Evolutionary conservation across 805 yeast species (phyloP).

Genomic region (Pichia cabralensis): DNA sequence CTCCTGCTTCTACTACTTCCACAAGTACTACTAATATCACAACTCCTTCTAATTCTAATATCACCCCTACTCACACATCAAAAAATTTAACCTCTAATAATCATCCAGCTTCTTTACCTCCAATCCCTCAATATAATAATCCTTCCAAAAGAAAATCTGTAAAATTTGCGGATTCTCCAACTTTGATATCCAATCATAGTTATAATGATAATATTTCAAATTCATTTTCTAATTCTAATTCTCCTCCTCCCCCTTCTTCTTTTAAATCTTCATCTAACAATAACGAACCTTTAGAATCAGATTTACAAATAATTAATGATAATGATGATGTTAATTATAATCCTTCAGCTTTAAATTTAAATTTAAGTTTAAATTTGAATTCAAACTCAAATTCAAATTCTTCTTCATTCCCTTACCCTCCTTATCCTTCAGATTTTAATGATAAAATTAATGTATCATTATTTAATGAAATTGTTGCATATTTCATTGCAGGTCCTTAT

Average conservation of each 20-base stretch:
- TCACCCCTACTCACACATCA: neutral
- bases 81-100: no score
- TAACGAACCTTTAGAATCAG: no score
- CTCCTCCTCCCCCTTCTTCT: neutral
- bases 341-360: no score
- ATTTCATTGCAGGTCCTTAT: conserved; percentile 21
- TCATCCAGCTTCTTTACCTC: neutral
- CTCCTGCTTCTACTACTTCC: conserved; percentile 9
- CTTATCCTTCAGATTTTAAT: neutral
- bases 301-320: no score
- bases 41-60: neutral
- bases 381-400: no score
- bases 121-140: neutral
- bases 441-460: conserved; percentile 23
- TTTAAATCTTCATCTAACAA: neutral
- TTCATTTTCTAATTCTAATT: neutral
- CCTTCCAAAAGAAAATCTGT: conserved; percentile 2
- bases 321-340: no score
- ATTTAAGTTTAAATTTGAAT: no score
- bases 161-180: conserved; percentile 6
- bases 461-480: conserved; percentile 25
- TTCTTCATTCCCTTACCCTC: neutral
- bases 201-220: neutral
- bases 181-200: neutral
- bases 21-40: conserved; percentile 1